phyloP scores from a whole-genome alignment of 2,329 filamentous ascomycete genomes.

The Neoarthrinium moseri region DNA sequence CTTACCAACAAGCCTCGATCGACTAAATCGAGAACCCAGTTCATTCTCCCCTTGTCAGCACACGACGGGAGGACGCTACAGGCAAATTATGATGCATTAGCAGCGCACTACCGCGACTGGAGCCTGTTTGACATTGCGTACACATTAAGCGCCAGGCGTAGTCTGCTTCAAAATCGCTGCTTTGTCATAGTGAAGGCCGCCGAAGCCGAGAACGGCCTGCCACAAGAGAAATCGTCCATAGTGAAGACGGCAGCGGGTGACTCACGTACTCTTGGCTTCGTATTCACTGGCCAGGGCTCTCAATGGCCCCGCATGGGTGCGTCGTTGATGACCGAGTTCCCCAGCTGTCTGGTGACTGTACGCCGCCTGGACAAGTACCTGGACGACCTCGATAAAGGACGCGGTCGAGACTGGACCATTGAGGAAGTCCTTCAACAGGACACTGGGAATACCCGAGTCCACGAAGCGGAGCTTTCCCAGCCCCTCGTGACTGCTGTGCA shows the following conservation, averaged over 20 bases:
- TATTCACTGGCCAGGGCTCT: constrained; percentile 20
- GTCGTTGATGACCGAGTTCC: constrained; percentile 13
- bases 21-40: too few relatives aligned
- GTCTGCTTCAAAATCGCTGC: neutral
- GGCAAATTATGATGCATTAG: too few relatives aligned
- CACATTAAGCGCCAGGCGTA: constrained; percentile 1
- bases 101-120: too few relatives aligned
- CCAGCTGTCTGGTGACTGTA: constrained; percentile 11
- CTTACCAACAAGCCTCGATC: too few relatives aligned
- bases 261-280: constrained; percentile 6
- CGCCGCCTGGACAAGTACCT: constrained; percentile 13
- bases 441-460: neutral
- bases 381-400: constrained; percentile 6
- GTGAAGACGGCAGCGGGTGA: constrained; percentile 15
- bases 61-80: too few relatives aligned
- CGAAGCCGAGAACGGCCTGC: too few relatives aligned
- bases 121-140: neutral
- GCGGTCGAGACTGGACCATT: constrained; percentile 15
- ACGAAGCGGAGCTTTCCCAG: constrained; percentile 22
- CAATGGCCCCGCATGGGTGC: constrained; percentile 27
- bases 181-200: neutral
- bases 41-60: too few relatives aligned
- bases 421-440: neutral
- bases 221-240: too few relatives aligned
- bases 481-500: constrained; percentile 45